These are phyloP conservation scores for Hebeloma cylindrosporum DNA, from an alignment of 768 basidiomycete species.

Conservation along the genomic window DNA sequence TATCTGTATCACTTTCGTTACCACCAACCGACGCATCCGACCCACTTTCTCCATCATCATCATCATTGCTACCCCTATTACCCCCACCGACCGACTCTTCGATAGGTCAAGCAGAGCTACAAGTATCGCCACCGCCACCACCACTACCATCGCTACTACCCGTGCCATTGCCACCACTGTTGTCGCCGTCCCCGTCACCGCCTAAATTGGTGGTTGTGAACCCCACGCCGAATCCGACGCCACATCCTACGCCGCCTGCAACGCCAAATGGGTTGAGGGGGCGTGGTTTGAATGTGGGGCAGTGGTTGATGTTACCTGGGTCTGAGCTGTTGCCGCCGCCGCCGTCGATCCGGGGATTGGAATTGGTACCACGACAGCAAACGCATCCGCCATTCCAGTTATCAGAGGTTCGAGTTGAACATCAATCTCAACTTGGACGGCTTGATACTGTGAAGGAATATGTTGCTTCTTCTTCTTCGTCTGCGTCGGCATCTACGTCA, in stretches of 20 bases:
- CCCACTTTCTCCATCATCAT: too few species aligned
- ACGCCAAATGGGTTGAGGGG: constrained; percentile 44
- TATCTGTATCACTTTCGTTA: too few species aligned
- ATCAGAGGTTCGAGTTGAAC: too few species aligned
- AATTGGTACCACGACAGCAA: constrained; percentile 5
- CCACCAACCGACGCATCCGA: too few species aligned
- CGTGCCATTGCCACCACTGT: constrained; percentile 1
- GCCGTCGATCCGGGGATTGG: constrained; percentile 1
- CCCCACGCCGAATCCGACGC: constrained; percentile 75
- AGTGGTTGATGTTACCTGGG: constrained; percentile 20
- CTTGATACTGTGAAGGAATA: too few species aligned
- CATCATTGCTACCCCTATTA: background rate
- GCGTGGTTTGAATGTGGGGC: constrained; percentile 5
- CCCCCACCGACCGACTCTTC: too few species aligned
- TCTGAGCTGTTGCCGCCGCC: background rate
- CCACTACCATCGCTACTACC: background rate
- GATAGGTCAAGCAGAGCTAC: too few species aligned
- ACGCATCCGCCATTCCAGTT: too few species aligned
- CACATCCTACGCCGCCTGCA: constrained; percentile 77
- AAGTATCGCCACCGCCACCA: background rate
- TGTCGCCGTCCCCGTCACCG: constrained; percentile 13
- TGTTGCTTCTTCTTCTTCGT: too few species aligned
- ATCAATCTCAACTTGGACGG: too few species aligned
- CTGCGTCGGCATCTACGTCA: too few species aligned
- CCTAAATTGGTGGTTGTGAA: constrained; percentile 69